A percentile compares a stretch with the other conserved stretches of the same genome.
Conservation (phyloP, 805 yeast genomes). For the Lachancea meyersii region DNA sequence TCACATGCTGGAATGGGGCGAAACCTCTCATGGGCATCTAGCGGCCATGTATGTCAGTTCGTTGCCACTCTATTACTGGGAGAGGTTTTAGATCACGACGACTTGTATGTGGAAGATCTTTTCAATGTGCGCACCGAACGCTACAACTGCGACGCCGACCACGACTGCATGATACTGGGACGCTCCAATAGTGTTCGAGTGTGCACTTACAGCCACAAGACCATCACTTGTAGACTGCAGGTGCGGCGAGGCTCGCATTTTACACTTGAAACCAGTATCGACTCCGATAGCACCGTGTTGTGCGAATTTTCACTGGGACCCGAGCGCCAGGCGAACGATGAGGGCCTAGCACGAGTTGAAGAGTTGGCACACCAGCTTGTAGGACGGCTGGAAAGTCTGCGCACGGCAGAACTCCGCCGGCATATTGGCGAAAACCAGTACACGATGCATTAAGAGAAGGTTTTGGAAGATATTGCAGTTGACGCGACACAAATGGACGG, state of each 20-base stretch:
- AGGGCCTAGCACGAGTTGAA: not conserved
- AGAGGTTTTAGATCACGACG: slow-evolving; percentile 21
- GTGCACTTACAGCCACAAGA: not conserved
- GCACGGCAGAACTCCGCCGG: slow-evolving; percentile 25
- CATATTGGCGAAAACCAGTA: slow-evolving; percentile 30
- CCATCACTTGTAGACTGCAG: not conserved
- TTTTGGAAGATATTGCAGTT: not conserved
- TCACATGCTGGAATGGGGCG: slow-evolving; percentile 28
- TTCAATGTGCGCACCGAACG: slow-evolving; percentile 22
- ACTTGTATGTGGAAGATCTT: slow-evolving; percentile 19
- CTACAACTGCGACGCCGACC: not conserved
- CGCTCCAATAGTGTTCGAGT: slow-evolving; percentile 2
- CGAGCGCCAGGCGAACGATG: not conserved
- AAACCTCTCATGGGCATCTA: slow-evolving; percentile 29
- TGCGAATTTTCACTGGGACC: slow-evolving; percentile 2
- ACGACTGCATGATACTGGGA: slow-evolving; percentile 4
- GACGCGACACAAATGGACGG: not conserved
- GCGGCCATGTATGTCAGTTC: slow-evolving; percentile 22
- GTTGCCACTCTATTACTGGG: slow-evolving; percentile 22
- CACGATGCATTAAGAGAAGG: slow-evolving; percentile 1
- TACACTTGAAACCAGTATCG: not conserved
- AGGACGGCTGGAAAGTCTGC: slow-evolving; percentile 11
- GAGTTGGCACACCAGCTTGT: slow-evolving; percentile 5
- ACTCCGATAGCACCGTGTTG: not conserved
- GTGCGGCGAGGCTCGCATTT: not conserved